Base-by-base conservation (phyloP, 1,284 basidiomycete species). In the Naganishia sp. region DNA sequence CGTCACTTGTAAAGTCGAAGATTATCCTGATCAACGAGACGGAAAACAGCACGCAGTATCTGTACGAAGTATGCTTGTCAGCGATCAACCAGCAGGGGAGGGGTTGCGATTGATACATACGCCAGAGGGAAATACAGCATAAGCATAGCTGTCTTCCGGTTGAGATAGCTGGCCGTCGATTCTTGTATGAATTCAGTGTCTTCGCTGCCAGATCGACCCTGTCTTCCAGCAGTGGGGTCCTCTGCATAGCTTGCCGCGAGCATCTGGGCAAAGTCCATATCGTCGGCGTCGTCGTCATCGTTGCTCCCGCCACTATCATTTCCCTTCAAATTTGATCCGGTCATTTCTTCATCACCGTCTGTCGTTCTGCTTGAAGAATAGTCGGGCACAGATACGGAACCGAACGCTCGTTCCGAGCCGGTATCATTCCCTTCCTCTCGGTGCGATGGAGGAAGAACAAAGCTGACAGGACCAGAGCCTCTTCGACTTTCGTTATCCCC, bases 91-190 rank as follows among this genome's bases (percentile, higher is more conserved):
- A 23, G 35, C 23, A 17, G 10, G 6, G 17, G 4, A 11, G 13
- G 21, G 6, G 17, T 18, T n/a, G 3, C 28, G 5, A 5, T 28
- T 28, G 28, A 28, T 1, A 77, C 77, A 74, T 63, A 79, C 77
- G 75, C 79, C 1, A 80, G 71, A 4, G 78, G 78, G 66, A 79
- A 80, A 71, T 77, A 78, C 65, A 80, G 69, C 78, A 79, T 80
- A 58, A 80, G 73, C 28, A 80, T 68, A 10, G 76, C 74, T 21
- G 78, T 79, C 68, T 81, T 81, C 50, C 80, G 69, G 69, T 81
- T 81, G 66, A 81, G 72, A 69, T 80, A 81, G 39, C 70, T 71
- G 9, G 77, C 72, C 74, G 78, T 80, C 13, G 73, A 75, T 67
- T 81, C 80, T 13, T 73, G 74, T 21, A 77, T 74, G 18, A 77